Percentiles rank a stretch among this genome's conserved stretches.
These are phyloP conservation scores for Aspergillus quadricinctus DNA, from an alignment of 2,329 filamentous ascomycete genomes.

Conservation along the genomic window DNA sequence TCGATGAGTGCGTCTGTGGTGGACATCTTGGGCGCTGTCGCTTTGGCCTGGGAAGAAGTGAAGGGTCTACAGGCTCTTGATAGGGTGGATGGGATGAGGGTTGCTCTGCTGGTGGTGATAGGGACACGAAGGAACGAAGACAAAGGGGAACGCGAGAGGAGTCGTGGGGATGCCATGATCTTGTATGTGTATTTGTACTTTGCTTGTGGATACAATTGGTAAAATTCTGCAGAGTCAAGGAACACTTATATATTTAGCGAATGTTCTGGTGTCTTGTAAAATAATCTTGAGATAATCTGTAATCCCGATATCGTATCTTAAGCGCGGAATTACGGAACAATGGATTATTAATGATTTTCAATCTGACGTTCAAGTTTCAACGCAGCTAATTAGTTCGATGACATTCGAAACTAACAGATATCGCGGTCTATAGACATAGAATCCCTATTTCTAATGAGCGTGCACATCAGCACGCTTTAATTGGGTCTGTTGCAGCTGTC, in stretches of 20 bases:
- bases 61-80: slow-evolving; percentile 8
- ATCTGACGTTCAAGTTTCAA: too few relatives aligned
- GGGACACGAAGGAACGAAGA: background rate
- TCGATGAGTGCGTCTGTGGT: slow-evolving; percentile 24
- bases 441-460: too few relatives aligned
- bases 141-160: background rate
- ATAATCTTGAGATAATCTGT: background rate
- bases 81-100: slow-evolving; percentile 28
- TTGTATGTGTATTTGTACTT: background rate
- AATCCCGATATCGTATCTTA: background rate
- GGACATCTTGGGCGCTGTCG: slow-evolving; percentile 3
- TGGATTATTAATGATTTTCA: background rate
- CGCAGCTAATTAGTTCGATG: background rate
- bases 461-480: too few relatives aligned
- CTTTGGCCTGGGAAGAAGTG: slow-evolving; percentile 7
- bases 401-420: background rate
- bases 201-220: background rate
- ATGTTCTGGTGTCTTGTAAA: background rate
- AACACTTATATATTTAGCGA: background rate
- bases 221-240: background rate
- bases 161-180: background rate
- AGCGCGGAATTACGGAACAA: background rate
- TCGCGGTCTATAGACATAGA: background rate
- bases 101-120: background rate
- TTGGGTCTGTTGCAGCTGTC: too few relatives aligned